Evolutionary conservation across 192 early-diverging fungal species (phyloP).

Genomic region (Oehlia diaphana): DNA sequence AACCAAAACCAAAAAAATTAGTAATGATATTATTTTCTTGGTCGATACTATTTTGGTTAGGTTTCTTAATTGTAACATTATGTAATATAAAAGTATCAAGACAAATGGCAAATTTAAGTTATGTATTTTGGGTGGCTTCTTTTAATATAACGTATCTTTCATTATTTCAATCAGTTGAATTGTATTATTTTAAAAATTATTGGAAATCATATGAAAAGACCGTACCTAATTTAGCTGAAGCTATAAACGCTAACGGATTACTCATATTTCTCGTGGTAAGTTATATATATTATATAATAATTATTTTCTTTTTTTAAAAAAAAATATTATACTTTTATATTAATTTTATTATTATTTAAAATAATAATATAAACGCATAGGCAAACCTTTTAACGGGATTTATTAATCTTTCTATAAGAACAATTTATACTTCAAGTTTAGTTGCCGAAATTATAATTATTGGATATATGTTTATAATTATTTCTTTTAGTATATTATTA

Average conservation of each 20-base stretch:
- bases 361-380: conserved; percentile 35
- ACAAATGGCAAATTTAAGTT: conserved; percentile 61
- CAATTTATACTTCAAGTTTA: conserved; percentile 57
- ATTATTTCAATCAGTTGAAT: conserved; percentile 61
- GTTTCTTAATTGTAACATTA: conserved; percentile 44
- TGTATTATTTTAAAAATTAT: conserved; percentile 36
- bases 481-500: too few relatives aligned
- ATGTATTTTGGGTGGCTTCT: conserved; percentile 75
- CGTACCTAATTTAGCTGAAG: conserved; percentile 61
- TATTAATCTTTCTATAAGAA: conserved; percentile 79
- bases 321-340: background rate
- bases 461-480: conserved; percentile 55
- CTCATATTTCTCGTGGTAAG: conserved; percentile 76
- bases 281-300: too few relatives aligned
- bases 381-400: conserved; percentile 89
- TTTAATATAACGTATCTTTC: conserved; percentile 68
- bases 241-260: conserved; percentile 82
- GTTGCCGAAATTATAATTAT: conserved; percentile 49
- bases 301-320: background rate
- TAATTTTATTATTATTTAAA: background rate
- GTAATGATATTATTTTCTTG: conserved; percentile 51
- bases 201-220: conserved; percentile 45
- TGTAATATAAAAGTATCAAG: conserved; percentile 69
- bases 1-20: conserved; percentile 42
- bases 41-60: conserved; percentile 35